Conservation (phyloP, 2,329 filamentous ascomycete species). For the Verticillium klebahnii region DNA sequence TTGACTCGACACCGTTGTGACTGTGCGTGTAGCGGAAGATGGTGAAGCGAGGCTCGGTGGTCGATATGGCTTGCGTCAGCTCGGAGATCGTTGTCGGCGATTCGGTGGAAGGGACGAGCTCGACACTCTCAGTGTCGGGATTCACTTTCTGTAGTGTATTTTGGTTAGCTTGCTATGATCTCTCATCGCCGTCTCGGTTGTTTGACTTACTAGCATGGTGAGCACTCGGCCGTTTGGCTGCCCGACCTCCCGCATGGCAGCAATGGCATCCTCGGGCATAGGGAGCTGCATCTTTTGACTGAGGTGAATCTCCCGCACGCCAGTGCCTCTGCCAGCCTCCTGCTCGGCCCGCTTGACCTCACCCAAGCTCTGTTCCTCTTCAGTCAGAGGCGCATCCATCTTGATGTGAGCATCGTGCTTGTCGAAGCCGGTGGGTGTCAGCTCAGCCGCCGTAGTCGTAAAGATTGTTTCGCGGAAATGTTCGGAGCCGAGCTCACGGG, state of each 20-base stretch:
- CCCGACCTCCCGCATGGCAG: slow-evolving; percentile 56
- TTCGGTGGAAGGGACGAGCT: slow-evolving; percentile 53
- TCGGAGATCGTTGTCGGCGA: slow-evolving; percentile 51
- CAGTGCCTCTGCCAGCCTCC: slow-evolving; percentile 66
- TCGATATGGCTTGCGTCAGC: slow-evolving; percentile 57
- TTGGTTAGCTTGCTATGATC: neutral
- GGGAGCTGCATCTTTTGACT: slow-evolving; percentile 55
- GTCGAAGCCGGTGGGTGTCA: slow-evolving; percentile 65
- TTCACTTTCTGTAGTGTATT: slow-evolving; percentile 60
- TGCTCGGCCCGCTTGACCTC: slow-evolving; percentile 73
- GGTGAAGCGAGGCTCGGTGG: slow-evolving; percentile 68
- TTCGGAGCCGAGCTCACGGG: slow-evolving; percentile 72
- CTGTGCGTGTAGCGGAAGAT: slow-evolving; percentile 68
- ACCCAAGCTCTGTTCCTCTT: slow-evolving; percentile 68
- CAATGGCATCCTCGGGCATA: slow-evolving; percentile 57
- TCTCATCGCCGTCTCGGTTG: neutral
- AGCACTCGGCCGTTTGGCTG: slow-evolving; percentile 45
- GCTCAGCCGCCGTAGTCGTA: slow-evolving; percentile 63
- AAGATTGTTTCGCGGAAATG: slow-evolving; percentile 75
- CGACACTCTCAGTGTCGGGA: slow-evolving; percentile 62
- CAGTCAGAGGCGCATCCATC: slow-evolving; percentile 67
- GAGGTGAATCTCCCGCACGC: slow-evolving; percentile 52
- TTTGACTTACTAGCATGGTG: slow-evolving; percentile 58
- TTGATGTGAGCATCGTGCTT: slow-evolving; percentile 65
- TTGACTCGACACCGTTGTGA: slow-evolving; percentile 44